These are phyloP conservation scores for Trichoderma asperelloides DNA, from an alignment of 495 filamentous ascomycete species.

Conservation along the genomic window DNA sequence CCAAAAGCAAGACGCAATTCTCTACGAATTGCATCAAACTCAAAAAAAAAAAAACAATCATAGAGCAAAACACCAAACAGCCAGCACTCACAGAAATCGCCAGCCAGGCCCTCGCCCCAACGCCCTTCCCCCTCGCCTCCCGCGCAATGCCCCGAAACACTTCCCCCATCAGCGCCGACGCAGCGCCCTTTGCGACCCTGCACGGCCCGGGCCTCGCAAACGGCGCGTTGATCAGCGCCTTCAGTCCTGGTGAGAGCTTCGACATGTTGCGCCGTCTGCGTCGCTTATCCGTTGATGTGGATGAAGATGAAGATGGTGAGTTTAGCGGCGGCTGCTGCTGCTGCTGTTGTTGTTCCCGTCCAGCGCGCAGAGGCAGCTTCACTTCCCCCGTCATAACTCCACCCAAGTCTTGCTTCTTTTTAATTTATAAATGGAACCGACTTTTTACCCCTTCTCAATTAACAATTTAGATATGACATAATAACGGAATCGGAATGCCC, in stretches of 20 bases:
- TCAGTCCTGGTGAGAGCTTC: conserved; percentile 56
- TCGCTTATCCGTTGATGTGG: background rate
- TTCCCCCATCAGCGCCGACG: conserved; percentile 48
- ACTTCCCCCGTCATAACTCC: too few relatives aligned
- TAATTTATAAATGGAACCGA: too few relatives aligned
- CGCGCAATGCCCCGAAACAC: conserved; percentile 52
- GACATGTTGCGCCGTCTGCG: conserved; percentile 41
- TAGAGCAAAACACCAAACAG: background rate
- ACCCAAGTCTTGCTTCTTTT: too few relatives aligned
- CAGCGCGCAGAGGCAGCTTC: background rate
- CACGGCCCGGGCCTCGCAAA: conserved; percentile 48
- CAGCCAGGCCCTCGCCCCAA: conserved; percentile 55
- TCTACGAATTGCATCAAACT: too few relatives aligned
- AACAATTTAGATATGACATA: too few relatives aligned
- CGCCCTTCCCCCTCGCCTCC: conserved; percentile 41
- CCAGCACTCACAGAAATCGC: conserved; percentile 45
- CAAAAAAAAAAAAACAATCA: too few relatives aligned
- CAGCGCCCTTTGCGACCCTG: conserved; percentile 40
- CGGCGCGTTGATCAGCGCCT: conserved; percentile 61
- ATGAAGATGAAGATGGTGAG: background rate
- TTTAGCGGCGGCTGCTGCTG: background rate
- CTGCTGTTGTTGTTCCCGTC: background rate
- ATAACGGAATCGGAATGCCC: too few relatives aligned
- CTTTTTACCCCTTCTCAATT: too few relatives aligned
- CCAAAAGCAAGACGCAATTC: too few relatives aligned